phyloP scores from a whole-genome alignment of 2,329 filamentous ascomycete species.

The Cercospora citrullina region DNA sequence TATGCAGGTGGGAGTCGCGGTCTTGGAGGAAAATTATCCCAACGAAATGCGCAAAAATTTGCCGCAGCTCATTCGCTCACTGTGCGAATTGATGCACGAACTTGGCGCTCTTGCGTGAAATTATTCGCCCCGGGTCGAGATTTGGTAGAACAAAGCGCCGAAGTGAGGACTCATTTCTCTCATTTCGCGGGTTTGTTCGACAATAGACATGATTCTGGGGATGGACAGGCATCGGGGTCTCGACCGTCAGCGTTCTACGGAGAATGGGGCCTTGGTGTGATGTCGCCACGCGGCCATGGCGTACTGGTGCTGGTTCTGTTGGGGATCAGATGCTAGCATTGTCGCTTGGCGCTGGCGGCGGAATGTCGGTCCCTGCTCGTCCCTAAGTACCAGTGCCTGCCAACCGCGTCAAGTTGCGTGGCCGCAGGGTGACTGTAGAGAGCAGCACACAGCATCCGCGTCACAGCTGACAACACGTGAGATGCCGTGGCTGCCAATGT shows the following conservation, averaged over 20 bases:
- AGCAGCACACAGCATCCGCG: background rate
- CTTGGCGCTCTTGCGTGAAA: slow-evolving; percentile 22
- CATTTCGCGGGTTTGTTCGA: background rate
- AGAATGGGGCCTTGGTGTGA: background rate
- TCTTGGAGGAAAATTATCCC: slow-evolving; percentile 28
- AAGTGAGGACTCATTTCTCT: background rate
- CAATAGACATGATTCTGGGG: background rate
- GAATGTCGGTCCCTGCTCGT: background rate
- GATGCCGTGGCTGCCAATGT: background rate
- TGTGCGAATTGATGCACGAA: slow-evolving; percentile 29
- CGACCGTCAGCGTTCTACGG: background rate
- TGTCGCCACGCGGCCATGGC: background rate
- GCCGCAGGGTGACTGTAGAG: background rate
- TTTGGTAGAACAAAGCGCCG: background rate
- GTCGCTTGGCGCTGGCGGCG: background rate
- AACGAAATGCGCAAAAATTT: slow-evolving; percentile 23
- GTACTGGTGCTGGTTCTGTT: background rate
- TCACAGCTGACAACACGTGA: background rate
- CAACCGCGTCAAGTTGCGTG: background rate
- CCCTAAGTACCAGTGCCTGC: background rate
- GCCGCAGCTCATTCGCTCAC: slow-evolving; percentile 27
- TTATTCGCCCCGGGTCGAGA: background rate
- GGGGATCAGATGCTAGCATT: background rate
- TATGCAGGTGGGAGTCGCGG: slow-evolving; percentile 22
- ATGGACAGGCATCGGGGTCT: background rate